Evolutionary conservation across 2,329 filamentous ascomycete species (phyloP).

Genomic region (Aspergillus pseudotamarii): DNA sequence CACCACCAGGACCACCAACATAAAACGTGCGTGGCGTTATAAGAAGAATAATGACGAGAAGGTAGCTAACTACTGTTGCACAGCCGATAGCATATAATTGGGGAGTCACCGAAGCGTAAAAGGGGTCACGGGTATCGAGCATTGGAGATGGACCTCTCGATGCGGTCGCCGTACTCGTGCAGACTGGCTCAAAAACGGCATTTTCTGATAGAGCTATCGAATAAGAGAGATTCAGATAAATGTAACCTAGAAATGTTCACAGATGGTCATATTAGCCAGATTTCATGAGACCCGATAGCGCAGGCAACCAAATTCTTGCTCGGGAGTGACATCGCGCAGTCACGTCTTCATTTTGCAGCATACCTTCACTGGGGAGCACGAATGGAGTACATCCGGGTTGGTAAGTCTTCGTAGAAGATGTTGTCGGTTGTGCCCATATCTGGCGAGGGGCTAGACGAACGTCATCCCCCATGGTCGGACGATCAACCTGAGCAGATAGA

Average conservation of each 20-base stretch:
- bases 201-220: conserved; percentile 51
- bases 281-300: not conserved
- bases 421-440: conserved; percentile 44
- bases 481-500: conserved; percentile 16
- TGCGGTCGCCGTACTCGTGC: conserved; percentile 43
- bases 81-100: conserved; percentile 92
- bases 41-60: conserved; percentile 89
- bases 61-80: conserved; percentile 86
- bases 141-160: conserved; percentile 50
- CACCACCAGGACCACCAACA: conserved; percentile 68
- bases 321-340: not conserved
- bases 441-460: conserved; percentile 40
- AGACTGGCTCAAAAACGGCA: conserved; percentile 54
- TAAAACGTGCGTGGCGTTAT: conserved; percentile 94
- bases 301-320: not conserved
- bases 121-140: conserved; percentile 77
- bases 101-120: conserved; percentile 90
- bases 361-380: conserved; percentile 62
- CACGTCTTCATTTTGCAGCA: conserved; percentile 17
- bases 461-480: conserved; percentile 37
- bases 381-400: conserved; percentile 63
- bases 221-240: conserved; percentile 46
- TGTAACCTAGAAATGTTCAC: conserved; percentile 32
- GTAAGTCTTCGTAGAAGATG: conserved; percentile 39
- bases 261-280: conserved; percentile 10